Percentiles rank a stretch among this genome's conserved stretches.
Evolutionary conservation across 164 flowering plant species (phyloP).

Genomic region (Echeveria elegans): DNA sequence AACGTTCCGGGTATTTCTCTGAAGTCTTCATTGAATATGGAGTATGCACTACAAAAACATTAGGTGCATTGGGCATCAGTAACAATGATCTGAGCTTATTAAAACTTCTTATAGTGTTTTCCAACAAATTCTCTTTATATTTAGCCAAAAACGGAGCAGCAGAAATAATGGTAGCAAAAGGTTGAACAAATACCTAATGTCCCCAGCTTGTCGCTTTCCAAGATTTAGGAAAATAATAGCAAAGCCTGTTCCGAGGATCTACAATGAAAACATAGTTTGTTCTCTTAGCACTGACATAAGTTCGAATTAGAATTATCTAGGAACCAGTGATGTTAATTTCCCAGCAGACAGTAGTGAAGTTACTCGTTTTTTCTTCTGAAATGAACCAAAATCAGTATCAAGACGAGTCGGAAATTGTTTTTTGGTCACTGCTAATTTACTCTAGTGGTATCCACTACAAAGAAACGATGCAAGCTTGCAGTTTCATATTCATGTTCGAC

Average conservation of each 20-base stretch:
- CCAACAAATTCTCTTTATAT: not conserved
- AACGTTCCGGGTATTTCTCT: conserved; percentile 96
- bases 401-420: not conserved
- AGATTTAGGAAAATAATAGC: conserved; percentile 70
- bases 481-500: not conserved
- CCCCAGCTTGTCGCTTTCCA: conserved; percentile 81
- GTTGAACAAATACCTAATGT: conserved; percentile 47
- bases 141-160: not conserved
- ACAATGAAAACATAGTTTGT: not conserved
- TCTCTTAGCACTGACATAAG: not conserved
- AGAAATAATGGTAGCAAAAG: not conserved
- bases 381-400: not conserved
- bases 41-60: conserved; percentile 71
- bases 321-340: not conserved
- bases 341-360: not conserved
- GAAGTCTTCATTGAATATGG: conserved; percentile 86
- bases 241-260: conserved; percentile 91
- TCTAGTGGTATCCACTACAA: not conserved
- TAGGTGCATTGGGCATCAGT: conserved; percentile 1
- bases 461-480: not conserved
- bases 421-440: not conserved
- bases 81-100: not conserved
- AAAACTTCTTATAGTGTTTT: not conserved
- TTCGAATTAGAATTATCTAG: not conserved
- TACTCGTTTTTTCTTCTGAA: not conserved